Evolutionary conservation across 441 rosid genomes (phyloP).

Genomic region (Theobroma grandiflorum): DNA sequence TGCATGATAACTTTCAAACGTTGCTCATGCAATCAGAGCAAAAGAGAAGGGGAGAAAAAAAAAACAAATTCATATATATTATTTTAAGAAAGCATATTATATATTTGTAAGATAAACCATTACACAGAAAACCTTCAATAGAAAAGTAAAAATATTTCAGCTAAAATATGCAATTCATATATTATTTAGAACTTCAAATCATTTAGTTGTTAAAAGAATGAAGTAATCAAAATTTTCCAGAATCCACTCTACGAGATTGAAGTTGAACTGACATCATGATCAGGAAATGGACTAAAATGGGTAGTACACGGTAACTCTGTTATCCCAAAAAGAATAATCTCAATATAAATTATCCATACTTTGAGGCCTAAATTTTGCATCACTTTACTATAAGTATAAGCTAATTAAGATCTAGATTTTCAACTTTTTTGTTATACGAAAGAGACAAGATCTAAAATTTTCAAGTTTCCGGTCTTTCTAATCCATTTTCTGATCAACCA

Average conservation of each 20-base stretch:
- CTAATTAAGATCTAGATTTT: background rate
- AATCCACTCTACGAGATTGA: background rate
- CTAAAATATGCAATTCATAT: background rate
- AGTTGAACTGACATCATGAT: background rate
- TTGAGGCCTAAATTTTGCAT: slow-evolving; percentile 4
- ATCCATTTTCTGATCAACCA: slow-evolving; percentile 8
- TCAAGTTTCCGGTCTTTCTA: background rate
- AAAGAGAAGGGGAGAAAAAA: background rate
- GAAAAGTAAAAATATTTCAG: background rate
- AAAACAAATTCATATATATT: background rate
- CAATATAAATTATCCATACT: background rate
- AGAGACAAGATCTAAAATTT: slow-evolving; percentile 16
- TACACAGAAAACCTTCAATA: background rate
- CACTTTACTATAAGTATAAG: too few species aligned
- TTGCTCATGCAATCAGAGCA: background rate
- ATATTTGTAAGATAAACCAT: background rate
- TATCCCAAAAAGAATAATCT: background rate
- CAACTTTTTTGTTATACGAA: background rate
- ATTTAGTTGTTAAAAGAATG: background rate
- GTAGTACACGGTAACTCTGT: background rate
- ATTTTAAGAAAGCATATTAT: background rate
- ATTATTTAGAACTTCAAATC: background rate
- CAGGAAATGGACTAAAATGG: background rate
- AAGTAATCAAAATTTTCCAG: background rate
- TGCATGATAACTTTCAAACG: background rate